phyloP scores from a whole-genome alignment of 2,329 filamentous ascomycete species.

The Microdochium nivale region DNA sequence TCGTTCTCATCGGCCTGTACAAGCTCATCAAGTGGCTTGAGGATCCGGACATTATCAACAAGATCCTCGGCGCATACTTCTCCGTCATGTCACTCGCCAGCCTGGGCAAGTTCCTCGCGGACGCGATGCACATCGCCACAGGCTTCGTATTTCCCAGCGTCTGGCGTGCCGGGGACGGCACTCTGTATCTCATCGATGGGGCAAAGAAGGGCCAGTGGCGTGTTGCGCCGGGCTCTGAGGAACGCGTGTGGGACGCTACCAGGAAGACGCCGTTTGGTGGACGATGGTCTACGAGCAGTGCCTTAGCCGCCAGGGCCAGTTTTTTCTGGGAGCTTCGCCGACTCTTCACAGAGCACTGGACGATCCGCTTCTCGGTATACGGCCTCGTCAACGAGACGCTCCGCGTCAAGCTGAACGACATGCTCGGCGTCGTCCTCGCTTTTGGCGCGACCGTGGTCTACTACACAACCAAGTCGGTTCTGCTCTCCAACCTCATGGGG shows the following conservation, averaged over 20 bases:
- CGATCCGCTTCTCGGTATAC: conserved; percentile 39
- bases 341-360: conserved; percentile 43
- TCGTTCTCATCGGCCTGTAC: conserved; percentile 68
- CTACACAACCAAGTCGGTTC: conserved; percentile 49
- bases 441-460: conserved; percentile 51
- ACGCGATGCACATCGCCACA: conserved; percentile 54
- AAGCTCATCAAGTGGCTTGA: conserved; percentile 83
- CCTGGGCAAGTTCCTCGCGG: conserved; percentile 64
- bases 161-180: conserved; percentile 43
- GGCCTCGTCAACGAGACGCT: conserved; percentile 38
- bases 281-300: conserved; percentile 20
- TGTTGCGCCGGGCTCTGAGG: conserved; percentile 13
- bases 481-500: conserved; percentile 77
- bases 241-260: conserved; percentile 16
- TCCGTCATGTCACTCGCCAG: conserved; percentile 71
- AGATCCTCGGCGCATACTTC: conserved; percentile 77
- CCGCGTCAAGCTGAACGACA: conserved; percentile 45
- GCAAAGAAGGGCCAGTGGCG: conserved; percentile 27
- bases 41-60: conserved; percentile 73
- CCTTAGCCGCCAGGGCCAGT: conserved; percentile 14
- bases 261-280: conserved; percentile 30
- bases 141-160: conserved; percentile 66
- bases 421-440: conserved; percentile 47
- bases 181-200: conserved; percentile 36
- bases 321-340: conserved; percentile 42